Evolutionary conservation across 305 asterid species (phyloP).

Genomic region (Fraxinus baroniana): DNA sequence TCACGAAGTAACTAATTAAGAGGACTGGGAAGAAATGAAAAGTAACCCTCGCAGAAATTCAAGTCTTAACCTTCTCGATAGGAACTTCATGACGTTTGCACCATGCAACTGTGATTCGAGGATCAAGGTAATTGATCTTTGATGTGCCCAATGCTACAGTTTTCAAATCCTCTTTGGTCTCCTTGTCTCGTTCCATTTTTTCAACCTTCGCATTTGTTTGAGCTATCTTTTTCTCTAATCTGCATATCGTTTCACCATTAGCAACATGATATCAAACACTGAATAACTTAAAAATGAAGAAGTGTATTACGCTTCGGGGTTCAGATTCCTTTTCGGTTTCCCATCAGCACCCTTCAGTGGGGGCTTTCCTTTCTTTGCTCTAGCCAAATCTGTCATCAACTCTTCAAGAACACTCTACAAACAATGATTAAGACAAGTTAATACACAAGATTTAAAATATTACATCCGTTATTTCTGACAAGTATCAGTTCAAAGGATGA

Average conservation of each 20-base stretch:
- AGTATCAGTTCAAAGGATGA: background rate
- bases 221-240: constrained; percentile 80
- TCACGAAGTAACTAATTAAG: background rate
- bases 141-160: constrained; percentile 95
- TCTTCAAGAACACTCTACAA: constrained; percentile 67
- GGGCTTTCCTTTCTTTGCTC: constrained; percentile 91
- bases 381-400: constrained; percentile 60
- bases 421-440: constrained; percentile 9
- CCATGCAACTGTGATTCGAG: constrained; percentile 98
- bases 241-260: constrained; percentile 37
- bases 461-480: background rate
- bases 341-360: constrained; percentile 75
- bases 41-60: background rate
- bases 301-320: constrained; percentile 72
- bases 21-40: background rate
- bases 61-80: constrained; percentile 71
- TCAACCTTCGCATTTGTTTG: constrained; percentile 71
- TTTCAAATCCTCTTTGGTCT: constrained; percentile 81
- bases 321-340: constrained; percentile 73
- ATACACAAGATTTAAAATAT: constrained; percentile 9
- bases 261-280: constrained; percentile 9
- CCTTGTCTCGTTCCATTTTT: constrained; percentile 76
- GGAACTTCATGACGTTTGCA: constrained; percentile 98
- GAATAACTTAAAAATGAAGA: constrained; percentile 10
- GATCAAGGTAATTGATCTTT: constrained; percentile 93